Conservation (phyloP, 2,329 filamentous ascomycete genomes). For the Trichoderma breve region DNA sequence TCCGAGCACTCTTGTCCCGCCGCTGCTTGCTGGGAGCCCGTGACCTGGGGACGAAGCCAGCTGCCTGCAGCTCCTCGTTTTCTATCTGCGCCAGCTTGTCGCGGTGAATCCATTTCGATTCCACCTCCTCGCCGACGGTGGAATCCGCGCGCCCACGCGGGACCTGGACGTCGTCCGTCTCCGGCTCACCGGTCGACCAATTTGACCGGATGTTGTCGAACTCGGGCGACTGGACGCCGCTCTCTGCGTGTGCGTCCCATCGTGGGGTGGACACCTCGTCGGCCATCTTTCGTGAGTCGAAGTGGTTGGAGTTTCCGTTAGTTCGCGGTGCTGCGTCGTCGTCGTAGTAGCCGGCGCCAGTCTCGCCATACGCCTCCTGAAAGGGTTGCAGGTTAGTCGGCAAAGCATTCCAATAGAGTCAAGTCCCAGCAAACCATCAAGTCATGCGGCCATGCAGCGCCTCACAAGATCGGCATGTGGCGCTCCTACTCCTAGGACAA, state of each 20-base stretch:
- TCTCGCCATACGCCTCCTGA: slow-evolving; percentile 17
- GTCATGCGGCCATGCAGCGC: slow-evolving; percentile 1
- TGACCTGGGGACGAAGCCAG: slow-evolving; percentile 59
- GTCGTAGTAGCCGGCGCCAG: slow-evolving; percentile 36
- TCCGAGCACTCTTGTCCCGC: slow-evolving; percentile 38
- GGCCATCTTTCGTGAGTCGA: slow-evolving; percentile 33
- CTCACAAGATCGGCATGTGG: not conserved
- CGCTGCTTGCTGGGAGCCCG: slow-evolving; percentile 52
- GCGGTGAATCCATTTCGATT: slow-evolving; percentile 80
- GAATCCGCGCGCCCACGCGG: slow-evolving; percentile 29
- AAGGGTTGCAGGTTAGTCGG: not conserved
- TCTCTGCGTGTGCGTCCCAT: slow-evolving; percentile 28
- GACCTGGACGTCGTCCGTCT: slow-evolving; percentile 29
- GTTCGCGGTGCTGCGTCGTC: slow-evolving; percentile 46
- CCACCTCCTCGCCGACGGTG: slow-evolving; percentile 46
- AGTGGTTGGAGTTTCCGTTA: slow-evolving; percentile 30
- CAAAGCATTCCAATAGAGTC: not conserved
- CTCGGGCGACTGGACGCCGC: slow-evolving; percentile 27
- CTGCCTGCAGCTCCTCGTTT: slow-evolving; percentile 74
- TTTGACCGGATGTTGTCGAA: slow-evolving; percentile 25
- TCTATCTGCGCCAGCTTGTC: slow-evolving; percentile 83
- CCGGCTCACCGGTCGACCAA: slow-evolving; percentile 22
- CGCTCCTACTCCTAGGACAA: not conserved
- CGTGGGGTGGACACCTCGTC: slow-evolving; percentile 33
- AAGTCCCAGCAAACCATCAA: not conserved